phyloP scores from a whole-genome alignment of 179 eudicot genomes.

The Beta corolliflora region DNA sequence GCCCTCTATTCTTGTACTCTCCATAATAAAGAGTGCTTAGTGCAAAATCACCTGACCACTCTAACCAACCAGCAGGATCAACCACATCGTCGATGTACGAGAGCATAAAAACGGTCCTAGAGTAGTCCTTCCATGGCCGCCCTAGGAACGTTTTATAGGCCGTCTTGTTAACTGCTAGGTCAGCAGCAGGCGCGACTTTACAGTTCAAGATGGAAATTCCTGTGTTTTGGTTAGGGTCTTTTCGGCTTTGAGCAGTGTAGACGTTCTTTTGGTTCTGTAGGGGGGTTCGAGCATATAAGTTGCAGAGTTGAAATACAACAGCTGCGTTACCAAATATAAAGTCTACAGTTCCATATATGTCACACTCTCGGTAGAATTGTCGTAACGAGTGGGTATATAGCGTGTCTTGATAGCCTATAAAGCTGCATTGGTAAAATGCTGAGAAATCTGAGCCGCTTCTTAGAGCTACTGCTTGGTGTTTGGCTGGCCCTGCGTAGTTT shows the following conservation, averaged over 20 bases:
- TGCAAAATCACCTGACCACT: slow-evolving; percentile 47
- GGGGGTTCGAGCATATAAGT: slow-evolving; percentile 40
- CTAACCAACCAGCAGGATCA: slow-evolving; percentile 51
- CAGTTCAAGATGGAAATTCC: slow-evolving; percentile 45
- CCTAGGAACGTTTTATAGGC: slow-evolving; percentile 34
- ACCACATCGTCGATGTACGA: slow-evolving; percentile 38
- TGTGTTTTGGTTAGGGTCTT: slow-evolving; percentile 47
- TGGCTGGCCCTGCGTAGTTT: slow-evolving; percentile 40
- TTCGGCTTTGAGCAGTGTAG: slow-evolving; percentile 46
- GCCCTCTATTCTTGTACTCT: slow-evolving; percentile 45
- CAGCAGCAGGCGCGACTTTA: slow-evolving; percentile 42
- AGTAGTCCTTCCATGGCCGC: slow-evolving; percentile 41
- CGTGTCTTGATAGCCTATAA: slow-evolving; percentile 48
- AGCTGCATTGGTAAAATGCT: slow-evolving; percentile 46
- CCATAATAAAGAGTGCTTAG: slow-evolving; percentile 41
- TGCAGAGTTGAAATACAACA: slow-evolving; percentile 45
- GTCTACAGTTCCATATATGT: slow-evolving; percentile 46
- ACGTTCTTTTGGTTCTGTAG: slow-evolving; percentile 33
- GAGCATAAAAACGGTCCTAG: slow-evolving; percentile 34
- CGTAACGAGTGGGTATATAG: slow-evolving; percentile 39
- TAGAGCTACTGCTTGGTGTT: slow-evolving; percentile 51
- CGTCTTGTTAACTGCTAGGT: slow-evolving; percentile 28
- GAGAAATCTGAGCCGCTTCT: slow-evolving; percentile 39
- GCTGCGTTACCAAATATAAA: slow-evolving; percentile 49
- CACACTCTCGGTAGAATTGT: slow-evolving; percentile 45